Conservation (phyloP, 129 eudicot species). For the Pulicaria dysenterica region DNA sequence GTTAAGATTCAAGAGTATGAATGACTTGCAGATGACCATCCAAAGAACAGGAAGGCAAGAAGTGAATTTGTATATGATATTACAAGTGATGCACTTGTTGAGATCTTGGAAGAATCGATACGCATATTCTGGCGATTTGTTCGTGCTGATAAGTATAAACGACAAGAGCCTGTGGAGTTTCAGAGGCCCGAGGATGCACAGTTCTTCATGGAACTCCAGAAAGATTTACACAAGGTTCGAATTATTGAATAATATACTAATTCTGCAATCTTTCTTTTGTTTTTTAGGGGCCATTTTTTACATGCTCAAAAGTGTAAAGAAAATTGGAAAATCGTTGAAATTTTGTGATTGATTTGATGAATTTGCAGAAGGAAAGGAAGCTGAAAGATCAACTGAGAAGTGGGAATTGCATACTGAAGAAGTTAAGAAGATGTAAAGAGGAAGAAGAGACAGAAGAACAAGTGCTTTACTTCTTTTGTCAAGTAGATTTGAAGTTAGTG, state of each 20-base stretch:
- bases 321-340: not conserved
- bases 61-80: conserved; percentile 49
- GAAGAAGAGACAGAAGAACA: conserved; percentile 55
- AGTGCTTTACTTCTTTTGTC: conserved; percentile 77
- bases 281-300: no score
- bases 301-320: not conserved
- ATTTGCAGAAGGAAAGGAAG: conserved; percentile 80
- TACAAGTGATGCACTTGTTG: conserved; percentile 71
- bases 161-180: conserved; percentile 48
- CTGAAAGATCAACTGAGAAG: conserved; percentile 66
- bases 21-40: conserved; percentile 55
- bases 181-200: conserved; percentile 59
- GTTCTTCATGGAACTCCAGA: conserved; percentile 54
- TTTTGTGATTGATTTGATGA: conserved; percentile 1
- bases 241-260: not conserved
- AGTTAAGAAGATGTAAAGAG: conserved; percentile 44
- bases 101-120: conserved; percentile 85
- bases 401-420: conserved; percentile 72
- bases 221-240: conserved; percentile 71
- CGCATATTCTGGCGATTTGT: conserved; percentile 82
- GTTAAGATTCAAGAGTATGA: not conserved
- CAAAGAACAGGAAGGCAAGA: conserved; percentile 46
- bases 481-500: conserved; percentile 85
- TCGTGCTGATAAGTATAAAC: conserved; percentile 63
- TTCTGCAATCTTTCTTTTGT: not conserved